Conservation (phyloP, 2,329 filamentous ascomycete species). For the Neonectria punicea region DNA sequence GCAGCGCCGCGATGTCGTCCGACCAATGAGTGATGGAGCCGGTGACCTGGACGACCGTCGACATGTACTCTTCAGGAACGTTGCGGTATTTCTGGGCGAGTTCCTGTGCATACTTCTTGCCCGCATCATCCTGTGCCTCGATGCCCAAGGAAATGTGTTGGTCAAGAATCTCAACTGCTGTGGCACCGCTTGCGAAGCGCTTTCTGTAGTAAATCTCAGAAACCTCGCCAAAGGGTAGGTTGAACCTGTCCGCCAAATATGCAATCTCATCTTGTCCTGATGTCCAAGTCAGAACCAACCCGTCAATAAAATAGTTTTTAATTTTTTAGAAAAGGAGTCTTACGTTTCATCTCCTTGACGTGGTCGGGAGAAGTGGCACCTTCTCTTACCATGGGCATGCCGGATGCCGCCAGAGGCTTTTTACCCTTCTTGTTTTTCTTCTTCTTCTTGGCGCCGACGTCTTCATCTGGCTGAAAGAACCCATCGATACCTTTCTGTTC, state of each 20-base stretch:
- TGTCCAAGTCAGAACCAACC: neutral
- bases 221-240: conserved; percentile 54
- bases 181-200: conserved; percentile 51
- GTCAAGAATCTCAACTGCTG: conserved; percentile 56
- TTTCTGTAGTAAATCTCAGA: conserved; percentile 53
- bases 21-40: conserved; percentile 47
- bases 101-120: conserved; percentile 45
- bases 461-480: conserved; percentile 71
- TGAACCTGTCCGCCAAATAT: conserved; percentile 57
- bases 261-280: conserved; percentile 53
- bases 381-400: conserved; percentile 29
- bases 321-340: conserved; percentile 14
- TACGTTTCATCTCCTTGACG: conserved; percentile 45
- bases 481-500: conserved; percentile 82
- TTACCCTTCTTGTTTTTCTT: conserved; percentile 49
- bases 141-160: conserved; percentile 54
- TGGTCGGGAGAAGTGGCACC: conserved; percentile 30
- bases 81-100: conserved; percentile 53
- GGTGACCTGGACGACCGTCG: conserved; percentile 55
- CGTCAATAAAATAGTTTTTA: too few species aligned
- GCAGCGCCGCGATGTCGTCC: conserved; percentile 53
- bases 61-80: conserved; percentile 56
- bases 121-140: conserved; percentile 44
- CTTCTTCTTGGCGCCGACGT: conserved; percentile 52
- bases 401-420: conserved; percentile 22